A percentile compares a stretch with the other conserved stretches of the same genome.
phyloP scores from a whole-genome alignment of 2,329 filamentous ascomycete species.

The Penicillium sclerotigenum region DNA sequence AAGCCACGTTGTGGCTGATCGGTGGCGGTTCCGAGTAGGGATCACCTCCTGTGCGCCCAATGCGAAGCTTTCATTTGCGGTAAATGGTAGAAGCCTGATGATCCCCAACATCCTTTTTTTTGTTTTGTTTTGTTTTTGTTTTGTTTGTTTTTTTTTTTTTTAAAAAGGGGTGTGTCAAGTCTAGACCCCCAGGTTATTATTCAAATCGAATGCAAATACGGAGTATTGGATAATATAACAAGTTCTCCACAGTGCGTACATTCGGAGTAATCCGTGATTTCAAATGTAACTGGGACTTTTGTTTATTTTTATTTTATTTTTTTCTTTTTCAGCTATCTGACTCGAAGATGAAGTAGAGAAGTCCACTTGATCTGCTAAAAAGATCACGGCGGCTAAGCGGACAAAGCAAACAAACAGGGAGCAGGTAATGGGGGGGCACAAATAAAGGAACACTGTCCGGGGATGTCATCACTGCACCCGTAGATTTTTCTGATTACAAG shows the following conservation, averaged over 20 bases:
- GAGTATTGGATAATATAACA: neutral
- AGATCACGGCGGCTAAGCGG: neutral
- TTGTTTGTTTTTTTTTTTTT: neutral
- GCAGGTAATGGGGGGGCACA: neutral
- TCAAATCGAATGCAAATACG: neutral
- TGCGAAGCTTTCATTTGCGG: neutral
- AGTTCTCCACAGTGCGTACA: neutral
- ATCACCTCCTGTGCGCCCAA: neutral
- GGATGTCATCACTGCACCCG: neutral
- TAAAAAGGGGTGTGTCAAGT: neutral
- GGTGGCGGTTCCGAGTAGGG: conserved; percentile 9
- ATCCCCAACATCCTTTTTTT: neutral
- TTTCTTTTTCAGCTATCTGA: neutral
- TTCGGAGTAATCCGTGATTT: conserved; percentile 6
- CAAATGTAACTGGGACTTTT: conserved; percentile 1
- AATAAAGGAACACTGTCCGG: conserved; percentile 3
- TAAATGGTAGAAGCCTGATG: neutral
- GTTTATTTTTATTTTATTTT: neutral
- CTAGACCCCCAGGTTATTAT: neutral
- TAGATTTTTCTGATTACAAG: neutral
- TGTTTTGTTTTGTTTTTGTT: neutral
- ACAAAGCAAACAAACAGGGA: conserved; percentile 1
- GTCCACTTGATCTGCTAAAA: neutral
- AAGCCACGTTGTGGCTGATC: conserved; percentile 18
- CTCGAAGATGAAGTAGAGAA: neutral